These are phyloP conservation scores for Lasiodiplodia hormozganensis DNA, from an alignment of 2,329 filamentous ascomycete genomes.

Conservation along the genomic window DNA sequence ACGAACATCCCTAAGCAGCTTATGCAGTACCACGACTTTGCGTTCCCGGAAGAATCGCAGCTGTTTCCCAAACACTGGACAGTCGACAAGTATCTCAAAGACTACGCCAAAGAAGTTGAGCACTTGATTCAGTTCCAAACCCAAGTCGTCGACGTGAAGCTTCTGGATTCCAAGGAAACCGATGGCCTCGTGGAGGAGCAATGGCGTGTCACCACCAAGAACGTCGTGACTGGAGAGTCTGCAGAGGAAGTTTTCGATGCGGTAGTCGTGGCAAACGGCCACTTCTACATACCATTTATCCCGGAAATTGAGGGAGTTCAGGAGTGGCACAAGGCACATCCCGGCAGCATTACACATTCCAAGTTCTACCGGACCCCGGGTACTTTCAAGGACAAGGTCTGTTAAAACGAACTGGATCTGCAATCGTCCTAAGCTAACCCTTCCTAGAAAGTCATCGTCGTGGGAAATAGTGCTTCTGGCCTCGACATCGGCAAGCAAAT, in stretches of 20 bases:
- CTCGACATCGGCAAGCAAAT: slow-evolving; percentile 85
- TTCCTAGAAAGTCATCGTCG: slow-evolving; percentile 74
- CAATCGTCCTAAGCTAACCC: background rate
- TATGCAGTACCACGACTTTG: slow-evolving; percentile 79
- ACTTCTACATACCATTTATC: slow-evolving; percentile 56
- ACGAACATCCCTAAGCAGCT: slow-evolving; percentile 84
- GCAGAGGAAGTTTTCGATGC: slow-evolving; percentile 62
- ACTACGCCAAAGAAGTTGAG: slow-evolving; percentile 73
- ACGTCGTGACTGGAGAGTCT: slow-evolving; percentile 54
- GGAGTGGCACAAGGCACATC: slow-evolving; percentile 49
- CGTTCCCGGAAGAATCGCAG: slow-evolving; percentile 68
- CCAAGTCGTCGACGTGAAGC: slow-evolving; percentile 68
- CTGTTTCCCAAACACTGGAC: slow-evolving; percentile 76
- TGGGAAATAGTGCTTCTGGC: slow-evolving; percentile 85
- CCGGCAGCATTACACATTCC: slow-evolving; percentile 59
- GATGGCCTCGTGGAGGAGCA: slow-evolving; percentile 30
- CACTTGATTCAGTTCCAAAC: slow-evolving; percentile 73
- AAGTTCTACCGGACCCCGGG: slow-evolving; percentile 78
- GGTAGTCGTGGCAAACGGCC: slow-evolving; percentile 56
- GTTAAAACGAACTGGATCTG: background rate
- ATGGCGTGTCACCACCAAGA: slow-evolving; percentile 68
- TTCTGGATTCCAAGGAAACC: slow-evolving; percentile 34
- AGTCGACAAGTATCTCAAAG: slow-evolving; percentile 76
- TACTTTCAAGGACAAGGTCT: slow-evolving; percentile 61
- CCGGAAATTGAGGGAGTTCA: slow-evolving; percentile 50